Conservation (phyloP, 2,329 filamentous ascomycete species). For the Aspergillus quadrilineatus region DNA sequence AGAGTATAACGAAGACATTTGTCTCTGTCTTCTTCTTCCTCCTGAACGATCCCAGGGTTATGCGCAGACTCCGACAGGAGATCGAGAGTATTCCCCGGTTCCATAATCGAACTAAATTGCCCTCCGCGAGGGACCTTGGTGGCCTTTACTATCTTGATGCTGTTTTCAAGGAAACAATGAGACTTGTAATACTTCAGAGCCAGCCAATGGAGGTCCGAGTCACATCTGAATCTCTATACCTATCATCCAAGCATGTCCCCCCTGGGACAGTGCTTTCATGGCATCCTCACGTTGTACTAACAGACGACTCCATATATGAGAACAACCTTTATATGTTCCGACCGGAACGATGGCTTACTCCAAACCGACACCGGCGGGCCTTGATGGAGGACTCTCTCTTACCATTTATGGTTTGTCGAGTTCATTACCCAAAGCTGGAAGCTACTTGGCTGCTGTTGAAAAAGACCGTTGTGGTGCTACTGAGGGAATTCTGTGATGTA, state of each 20-base stretch:
- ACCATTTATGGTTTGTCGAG: neutral
- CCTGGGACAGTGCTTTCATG: constrained; percentile 10
- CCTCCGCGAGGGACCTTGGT: constrained; percentile 11
- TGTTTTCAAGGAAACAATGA: constrained; percentile 20
- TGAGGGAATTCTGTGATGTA: constrained; percentile 20
- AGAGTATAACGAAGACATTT: constrained; percentile 9
- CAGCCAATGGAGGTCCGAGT: neutral
- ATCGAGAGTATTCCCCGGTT: constrained; percentile 9
- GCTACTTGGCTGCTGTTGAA: constrained; percentile 19
- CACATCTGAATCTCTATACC: neutral
- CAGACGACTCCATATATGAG: constrained; percentile 11
- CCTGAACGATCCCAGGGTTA: neutral
- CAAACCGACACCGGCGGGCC: neutral
- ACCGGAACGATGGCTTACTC: constrained; percentile 19
- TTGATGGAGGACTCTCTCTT: constrained; percentile 16
- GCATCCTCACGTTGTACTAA: constrained; percentile 9
- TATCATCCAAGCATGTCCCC: constrained; percentile 2
- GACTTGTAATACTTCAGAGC: neutral
- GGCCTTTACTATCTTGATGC: constrained; percentile 18
- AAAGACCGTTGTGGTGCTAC: constrained; percentile 15
- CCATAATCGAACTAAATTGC: neutral
- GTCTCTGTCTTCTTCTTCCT: constrained; percentile 13
- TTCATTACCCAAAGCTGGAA: neutral
- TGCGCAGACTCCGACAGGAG: constrained; percentile 13
- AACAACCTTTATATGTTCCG: constrained; percentile 6